A percentile compares a stretch with the other conserved stretches of the same genome.
phyloP scores from a whole-genome alignment of 331 rosid species.

The Phaseolus coccineus region DNA sequence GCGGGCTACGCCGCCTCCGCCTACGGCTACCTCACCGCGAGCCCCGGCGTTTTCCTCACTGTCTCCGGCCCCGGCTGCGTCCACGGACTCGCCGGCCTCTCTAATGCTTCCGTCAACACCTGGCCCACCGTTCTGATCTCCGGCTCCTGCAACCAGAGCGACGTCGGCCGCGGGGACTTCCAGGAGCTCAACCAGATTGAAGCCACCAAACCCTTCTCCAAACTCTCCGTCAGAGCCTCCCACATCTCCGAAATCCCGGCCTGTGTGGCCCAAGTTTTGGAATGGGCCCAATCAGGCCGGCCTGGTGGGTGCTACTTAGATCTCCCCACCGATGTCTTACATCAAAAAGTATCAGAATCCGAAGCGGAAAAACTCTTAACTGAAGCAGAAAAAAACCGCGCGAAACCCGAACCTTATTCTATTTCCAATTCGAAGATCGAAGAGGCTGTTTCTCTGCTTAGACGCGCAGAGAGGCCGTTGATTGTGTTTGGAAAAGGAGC shows the following conservation, averaged over 20 bases:
- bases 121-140: constrained; percentile 96
- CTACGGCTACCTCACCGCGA: constrained; percentile 78
- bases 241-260: constrained; percentile 70
- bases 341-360: constrained; percentile 60
- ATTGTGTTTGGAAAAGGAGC: constrained; percentile 96
- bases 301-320: constrained; percentile 93
- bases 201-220: constrained; percentile 78
- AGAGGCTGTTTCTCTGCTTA: constrained; percentile 63
- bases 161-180: constrained; percentile 89
- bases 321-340: constrained; percentile 85
- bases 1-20: constrained; percentile 99
- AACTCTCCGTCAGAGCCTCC: constrained; percentile 69
- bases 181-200: constrained; percentile 91
- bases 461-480: constrained; percentile 79
- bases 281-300: constrained; percentile 59
- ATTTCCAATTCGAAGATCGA: constrained; percentile 50
- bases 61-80: constrained; percentile 98
- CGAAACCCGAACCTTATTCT: neutral
- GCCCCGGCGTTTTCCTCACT: constrained; percentile 89
- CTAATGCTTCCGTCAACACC: constrained; percentile 79
- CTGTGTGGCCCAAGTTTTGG: constrained; percentile 64
- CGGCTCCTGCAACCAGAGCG: constrained; percentile 84
- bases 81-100: constrained; percentile 93
- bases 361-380: constrained; percentile 68
- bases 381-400: constrained; percentile 45